Base-by-base conservation (phyloP, 1,284 basidiomycete species). In the Irpex lacteus region DNA sequence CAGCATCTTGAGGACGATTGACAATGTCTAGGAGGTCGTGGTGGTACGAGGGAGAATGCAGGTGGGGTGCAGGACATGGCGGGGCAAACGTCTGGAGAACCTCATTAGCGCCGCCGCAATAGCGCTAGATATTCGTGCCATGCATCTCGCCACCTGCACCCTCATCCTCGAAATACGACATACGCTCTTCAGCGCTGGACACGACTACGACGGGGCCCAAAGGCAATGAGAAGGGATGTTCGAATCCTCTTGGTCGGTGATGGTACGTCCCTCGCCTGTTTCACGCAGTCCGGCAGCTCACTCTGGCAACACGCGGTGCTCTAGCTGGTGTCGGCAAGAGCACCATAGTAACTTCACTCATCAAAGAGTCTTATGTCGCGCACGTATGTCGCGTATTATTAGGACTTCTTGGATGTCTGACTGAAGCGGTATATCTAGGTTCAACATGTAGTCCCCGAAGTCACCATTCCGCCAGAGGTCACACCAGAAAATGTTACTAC, bases 401-500 rank as follows among this genome's bases (percentile, higher is more conserved):
- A 34, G 44, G 59, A 52, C 64, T 59, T 13, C 53, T 53, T 40
- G 15, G 38, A 55, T 11, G 50, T 54, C 36, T 55, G 32, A 55
- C 8, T 50, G 7, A 18, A 15, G 21, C 37, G 34, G 9, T 5
- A 6, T 18, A 18, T 57, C 26, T 70, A 94, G 93, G 94, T 94
- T 63, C 95, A 92, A 77, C 93, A 95, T 71, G 84, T 96, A 73
- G 90, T 98, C 18, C 96, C 95, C 13, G 95, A 98, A 78, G 94
- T 98, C 57, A 98, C 96, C 4, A 96, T 98, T 64, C 96, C 96
- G 6, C 94, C 95, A 73, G 94, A 96, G 77, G 94, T 97, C 56
- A 96, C 95, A 18, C 94, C 96, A 57, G 95, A 96, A 81, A 95
- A 96, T 74, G 94, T 97, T 44, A 97, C 96, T 1, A 98, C 95